Evolutionary conservation across 179 eudicot genomes (phyloP).

Genomic region (Beta macrorhiza): DNA sequence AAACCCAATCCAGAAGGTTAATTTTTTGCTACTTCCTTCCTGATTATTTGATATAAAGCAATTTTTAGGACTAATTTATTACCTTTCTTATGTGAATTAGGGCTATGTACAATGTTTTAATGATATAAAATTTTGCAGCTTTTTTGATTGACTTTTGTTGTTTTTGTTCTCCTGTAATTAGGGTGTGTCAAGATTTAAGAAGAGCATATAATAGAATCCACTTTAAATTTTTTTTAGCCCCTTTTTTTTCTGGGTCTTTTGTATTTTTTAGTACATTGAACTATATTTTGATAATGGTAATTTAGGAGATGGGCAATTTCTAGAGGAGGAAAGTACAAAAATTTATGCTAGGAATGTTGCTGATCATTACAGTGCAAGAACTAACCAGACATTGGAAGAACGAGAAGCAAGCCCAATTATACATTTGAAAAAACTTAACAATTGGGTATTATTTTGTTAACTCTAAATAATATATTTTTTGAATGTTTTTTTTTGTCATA

Average conservation of each 20-base stretch:
- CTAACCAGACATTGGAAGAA: constrained; percentile 92
- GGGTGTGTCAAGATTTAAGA: not conserved
- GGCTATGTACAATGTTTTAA: not conserved
- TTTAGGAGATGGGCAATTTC: constrained; percentile 57
- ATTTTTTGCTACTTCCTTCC: constrained; percentile 1
- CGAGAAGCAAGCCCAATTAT: constrained; percentile 95
- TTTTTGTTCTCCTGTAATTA: not conserved
- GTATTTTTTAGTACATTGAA: not conserved
- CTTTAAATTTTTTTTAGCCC: not conserved
- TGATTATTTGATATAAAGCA: too few species aligned
- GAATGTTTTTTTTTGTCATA: not conserved
- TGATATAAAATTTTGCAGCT: not conserved
- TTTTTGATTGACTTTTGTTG: not conserved
- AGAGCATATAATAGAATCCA: too few species aligned
- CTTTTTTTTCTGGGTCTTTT: not conserved
- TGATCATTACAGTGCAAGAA: constrained; percentile 96
- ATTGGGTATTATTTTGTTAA: constrained; percentile 56
- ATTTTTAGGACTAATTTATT: not conserved
- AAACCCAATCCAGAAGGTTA: constrained; percentile 71
- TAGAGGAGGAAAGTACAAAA: constrained; percentile 73
- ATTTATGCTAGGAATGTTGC: constrained; percentile 76
- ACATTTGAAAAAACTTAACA: constrained; percentile 94
- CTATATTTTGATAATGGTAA: constrained; percentile 6
- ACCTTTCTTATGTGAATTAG: not conserved
- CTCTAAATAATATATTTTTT: not conserved